Percentiles rank a stretch among this genome's conserved stretches.
Evolutionary conservation across 306 rosid genomes (phyloP).

Genomic region (Fagus crenata): DNA sequence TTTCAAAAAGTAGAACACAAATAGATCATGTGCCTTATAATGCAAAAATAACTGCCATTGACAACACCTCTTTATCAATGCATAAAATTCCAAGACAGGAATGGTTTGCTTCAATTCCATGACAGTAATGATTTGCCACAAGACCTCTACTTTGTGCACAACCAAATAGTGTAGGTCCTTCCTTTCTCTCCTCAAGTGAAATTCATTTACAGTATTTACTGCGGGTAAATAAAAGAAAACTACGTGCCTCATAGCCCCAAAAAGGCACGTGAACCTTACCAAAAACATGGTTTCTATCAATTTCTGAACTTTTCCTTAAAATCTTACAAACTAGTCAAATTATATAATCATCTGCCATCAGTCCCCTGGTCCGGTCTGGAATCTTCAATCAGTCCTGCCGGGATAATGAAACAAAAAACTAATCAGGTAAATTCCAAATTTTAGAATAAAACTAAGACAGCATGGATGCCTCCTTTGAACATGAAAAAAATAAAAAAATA

Average conservation of each 20-base stretch:
- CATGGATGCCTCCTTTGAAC: background rate
- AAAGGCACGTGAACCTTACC: background rate
- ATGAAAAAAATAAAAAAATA: background rate
- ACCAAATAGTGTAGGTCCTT: background rate
- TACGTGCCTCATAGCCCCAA: background rate
- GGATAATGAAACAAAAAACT: background rate
- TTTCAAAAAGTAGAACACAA: too few species aligned
- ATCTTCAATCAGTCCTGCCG: conserved; percentile 10
- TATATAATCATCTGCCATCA: background rate
- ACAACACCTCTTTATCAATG: too few species aligned
- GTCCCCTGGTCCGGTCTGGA: background rate
- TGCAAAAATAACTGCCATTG: too few species aligned
- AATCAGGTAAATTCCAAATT: background rate
- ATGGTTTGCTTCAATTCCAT: too few species aligned
- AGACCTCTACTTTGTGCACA: too few species aligned
- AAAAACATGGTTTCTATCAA: background rate
- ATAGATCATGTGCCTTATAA: too few species aligned
- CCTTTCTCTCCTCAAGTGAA: background rate
- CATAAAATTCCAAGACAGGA: too few species aligned
- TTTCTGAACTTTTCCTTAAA: background rate
- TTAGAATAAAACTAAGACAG: background rate
- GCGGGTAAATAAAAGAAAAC: background rate
- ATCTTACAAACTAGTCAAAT: background rate
- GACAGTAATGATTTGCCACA: too few species aligned
- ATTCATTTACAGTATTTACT: background rate